Percentiles rank a stretch among this genome's conserved stretches.
These are phyloP conservation scores for Yamadazyma phyllophila DNA, from an alignment of 805 yeast species.

Conservation along the genomic window DNA sequence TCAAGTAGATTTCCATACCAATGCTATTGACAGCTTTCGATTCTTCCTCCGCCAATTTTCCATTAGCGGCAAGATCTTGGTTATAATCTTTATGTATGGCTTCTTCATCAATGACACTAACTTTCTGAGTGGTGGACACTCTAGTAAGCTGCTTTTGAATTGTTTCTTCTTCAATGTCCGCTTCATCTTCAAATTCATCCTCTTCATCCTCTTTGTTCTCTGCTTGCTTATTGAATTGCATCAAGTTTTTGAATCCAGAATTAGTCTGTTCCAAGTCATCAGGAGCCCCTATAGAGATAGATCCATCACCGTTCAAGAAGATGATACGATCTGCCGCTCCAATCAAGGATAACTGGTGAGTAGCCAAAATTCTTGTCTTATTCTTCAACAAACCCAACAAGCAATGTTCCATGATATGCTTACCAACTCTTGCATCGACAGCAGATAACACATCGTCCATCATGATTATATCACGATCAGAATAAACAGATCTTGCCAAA, in stretches of 20 bases:
- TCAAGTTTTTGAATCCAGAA: slow-evolving; percentile 26
- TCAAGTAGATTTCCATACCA: slow-evolving; percentile 44
- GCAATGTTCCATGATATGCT: slow-evolving; percentile 33
- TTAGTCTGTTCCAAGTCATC: slow-evolving; percentile 24
- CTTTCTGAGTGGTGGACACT: slow-evolving; percentile 19
- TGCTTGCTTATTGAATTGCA: slow-evolving; percentile 22
- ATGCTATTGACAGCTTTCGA: slow-evolving; percentile 59
- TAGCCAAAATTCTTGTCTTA: slow-evolving; percentile 36
- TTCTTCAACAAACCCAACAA: slow-evolving; percentile 25
- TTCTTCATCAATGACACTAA: slow-evolving; percentile 28
- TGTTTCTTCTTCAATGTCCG: slow-evolving; percentile 15
- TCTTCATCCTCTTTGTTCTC: slow-evolving; percentile 20
- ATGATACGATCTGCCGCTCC: slow-evolving; percentile 31
- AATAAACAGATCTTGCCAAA: slow-evolving; percentile 37
- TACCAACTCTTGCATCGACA: slow-evolving; percentile 39
- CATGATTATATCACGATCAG: slow-evolving; percentile 27
- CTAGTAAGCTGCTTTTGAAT: slow-evolving; percentile 22
- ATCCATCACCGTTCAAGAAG: slow-evolving; percentile 31
- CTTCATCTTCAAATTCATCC: slow-evolving; percentile 17
- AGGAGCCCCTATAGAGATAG: slow-evolving; percentile 28
- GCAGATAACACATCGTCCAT: slow-evolving; percentile 38
- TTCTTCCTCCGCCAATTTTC: slow-evolving; percentile 43
- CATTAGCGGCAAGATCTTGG: slow-evolving; percentile 21
- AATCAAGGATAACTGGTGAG: slow-evolving; percentile 35
- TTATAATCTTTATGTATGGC: slow-evolving; percentile 32